Base-by-base conservation (phyloP, 1,284 basidiomycete species). In the Polyporus tsugae region DNA sequence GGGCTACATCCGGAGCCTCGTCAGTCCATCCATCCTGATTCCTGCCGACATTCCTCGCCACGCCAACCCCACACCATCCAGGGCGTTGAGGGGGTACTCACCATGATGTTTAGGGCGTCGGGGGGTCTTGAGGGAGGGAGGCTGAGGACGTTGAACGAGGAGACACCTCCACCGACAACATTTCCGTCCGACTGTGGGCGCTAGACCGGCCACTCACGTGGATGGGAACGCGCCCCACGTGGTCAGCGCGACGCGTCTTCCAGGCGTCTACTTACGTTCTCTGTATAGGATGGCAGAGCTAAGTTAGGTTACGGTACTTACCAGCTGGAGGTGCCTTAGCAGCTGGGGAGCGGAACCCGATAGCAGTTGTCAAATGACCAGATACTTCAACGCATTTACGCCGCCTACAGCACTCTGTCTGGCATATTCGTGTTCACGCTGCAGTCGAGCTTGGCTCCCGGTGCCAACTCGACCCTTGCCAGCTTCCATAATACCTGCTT, bases 1-100 rank as follows among this genome's bases (percentile, higher is more conserved):
- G 71, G 92, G 83, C 92, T 94, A 70, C 81, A 85, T 85, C 84
- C 79, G 65, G 58, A 65, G 6, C 36, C 11, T 58, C 6, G 77
- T 85, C 76, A 85, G 83, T 65, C n/a, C 76, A 85, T 86, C 84
- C 85, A 84, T 67, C 66, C 41, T 22, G 33, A 55, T 6, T 29
- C 19, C 44, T 25, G 7, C 22, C 49, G 49, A 61, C 68, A 44
- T 42, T 35, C 64, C 42, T 29, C 41, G n/a, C 11, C 7, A 63
- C 29, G 22, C 55, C 64, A n/a, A 61, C 44, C 36, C 68, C 42
- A 63, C 25, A 9, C 15, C 60, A 33, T 52, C 52, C 5, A 29
- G 10, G 22, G 53, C 44, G 60, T 46, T 25, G 1, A 63, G 59
- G 33, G 61, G 38, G 22, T 60, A 74, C 77, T 70, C 59, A 78